These are phyloP conservation scores for Lipomyces orientalis DNA, from an alignment of 805 yeast species.

Conservation along the genomic window DNA sequence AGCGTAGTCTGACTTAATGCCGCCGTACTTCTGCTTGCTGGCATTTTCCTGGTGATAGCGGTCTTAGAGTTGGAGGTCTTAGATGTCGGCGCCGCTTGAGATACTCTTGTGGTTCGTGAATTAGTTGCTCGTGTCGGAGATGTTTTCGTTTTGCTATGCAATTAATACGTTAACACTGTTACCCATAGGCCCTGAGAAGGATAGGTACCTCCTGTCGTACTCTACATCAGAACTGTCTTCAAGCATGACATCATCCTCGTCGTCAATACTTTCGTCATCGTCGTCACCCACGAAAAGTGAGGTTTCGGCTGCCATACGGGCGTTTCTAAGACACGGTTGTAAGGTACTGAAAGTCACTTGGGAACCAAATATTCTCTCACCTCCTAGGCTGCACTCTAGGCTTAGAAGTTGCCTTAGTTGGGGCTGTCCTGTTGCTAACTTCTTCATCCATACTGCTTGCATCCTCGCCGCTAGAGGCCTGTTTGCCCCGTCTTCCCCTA, in stretches of 20 bases:
- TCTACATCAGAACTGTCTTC: background rate
- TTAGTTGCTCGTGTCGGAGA: background rate
- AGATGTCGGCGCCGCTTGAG: background rate
- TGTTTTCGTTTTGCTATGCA: background rate
- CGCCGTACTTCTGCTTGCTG: background rate
- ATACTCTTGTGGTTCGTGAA: background rate
- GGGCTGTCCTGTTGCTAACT: background rate
- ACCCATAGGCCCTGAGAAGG: background rate
- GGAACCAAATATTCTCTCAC: background rate
- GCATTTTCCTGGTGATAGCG: background rate
- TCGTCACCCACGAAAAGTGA: background rate
- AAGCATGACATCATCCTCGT: conserved; percentile 1
- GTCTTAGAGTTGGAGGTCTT: background rate
- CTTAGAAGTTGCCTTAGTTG: background rate
- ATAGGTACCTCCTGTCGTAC: background rate
- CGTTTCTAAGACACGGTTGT: background rate
- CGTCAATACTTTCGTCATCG: background rate
- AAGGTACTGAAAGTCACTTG: background rate
- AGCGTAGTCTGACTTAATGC: background rate
- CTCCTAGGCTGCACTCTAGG: background rate
- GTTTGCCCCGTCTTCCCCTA: background rate
- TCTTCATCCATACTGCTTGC: background rate
- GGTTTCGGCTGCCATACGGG: background rate
- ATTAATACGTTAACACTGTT: background rate
- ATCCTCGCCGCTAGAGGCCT: background rate